These are phyloP conservation scores for Nepenthes gracilis DNA, from an alignment of 148 eudicot species.

Conservation along the genomic window DNA sequence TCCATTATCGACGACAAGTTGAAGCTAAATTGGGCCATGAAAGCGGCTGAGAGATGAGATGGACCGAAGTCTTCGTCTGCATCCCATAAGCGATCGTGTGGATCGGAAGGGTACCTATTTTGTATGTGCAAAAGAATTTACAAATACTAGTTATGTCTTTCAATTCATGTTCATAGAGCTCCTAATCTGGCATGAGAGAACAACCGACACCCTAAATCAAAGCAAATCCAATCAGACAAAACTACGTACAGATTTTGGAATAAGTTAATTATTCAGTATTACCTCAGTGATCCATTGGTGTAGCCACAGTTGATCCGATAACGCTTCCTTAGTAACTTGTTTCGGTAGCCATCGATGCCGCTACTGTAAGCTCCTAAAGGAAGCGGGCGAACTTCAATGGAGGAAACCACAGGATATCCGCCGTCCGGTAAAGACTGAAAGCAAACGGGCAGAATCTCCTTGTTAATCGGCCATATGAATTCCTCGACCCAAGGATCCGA, in stretches of 20 bases:
- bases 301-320: conserved; percentile 65
- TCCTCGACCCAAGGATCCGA: conserved; percentile 77
- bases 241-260: background rate
- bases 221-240: background rate
- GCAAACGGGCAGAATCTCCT: conserved; percentile 46
- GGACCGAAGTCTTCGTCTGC: conserved; percentile 53
- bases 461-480: conserved; percentile 42
- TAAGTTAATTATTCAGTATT: background rate
- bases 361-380: conserved; percentile 49
- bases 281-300: conserved; percentile 44
- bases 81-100: conserved; percentile 73
- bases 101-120: conserved; percentile 61
- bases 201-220: background rate
- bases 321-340: conserved; percentile 37
- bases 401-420: conserved; percentile 66
- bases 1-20: conserved; percentile 27
- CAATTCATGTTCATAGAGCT: no score
- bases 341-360: conserved; percentile 22
- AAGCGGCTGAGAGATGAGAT: conserved; percentile 35
- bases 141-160: background rate
- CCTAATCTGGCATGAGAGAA: background rate
- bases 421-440: conserved; percentile 41
- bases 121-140: background rate
- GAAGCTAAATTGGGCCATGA: conserved; percentile 17
- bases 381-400: conserved; percentile 61